A percentile compares a stretch with the other conserved stretches of the same genome.
These are phyloP conservation scores for Obelidium mucronatum DNA, from an alignment of 192 early-diverging fungal genomes.

Conservation along the genomic window DNA sequence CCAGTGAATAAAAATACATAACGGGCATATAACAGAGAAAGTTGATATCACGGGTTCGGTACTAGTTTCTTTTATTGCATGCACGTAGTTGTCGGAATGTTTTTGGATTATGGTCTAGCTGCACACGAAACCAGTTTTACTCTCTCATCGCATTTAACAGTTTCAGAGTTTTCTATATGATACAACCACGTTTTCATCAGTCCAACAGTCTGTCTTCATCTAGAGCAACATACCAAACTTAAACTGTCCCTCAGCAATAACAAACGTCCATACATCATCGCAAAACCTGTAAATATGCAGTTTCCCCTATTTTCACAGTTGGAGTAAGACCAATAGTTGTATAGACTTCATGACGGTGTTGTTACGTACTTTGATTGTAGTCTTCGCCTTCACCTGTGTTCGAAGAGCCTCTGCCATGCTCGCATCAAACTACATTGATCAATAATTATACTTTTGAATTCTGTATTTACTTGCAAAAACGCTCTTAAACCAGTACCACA, in stretches of 20 bases:
- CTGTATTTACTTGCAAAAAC: too few species aligned
- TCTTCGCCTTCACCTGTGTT: conserved; percentile 77
- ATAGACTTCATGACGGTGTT: conserved; percentile 90
- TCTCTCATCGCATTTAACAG: conserved; percentile 76
- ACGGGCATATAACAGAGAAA: too few species aligned
- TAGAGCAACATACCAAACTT: conserved; percentile 66
- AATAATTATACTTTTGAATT: too few species aligned
- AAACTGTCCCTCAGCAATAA: conserved; percentile 83
- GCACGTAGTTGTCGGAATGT: too few species aligned
- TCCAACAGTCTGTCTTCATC: conserved; percentile 77
- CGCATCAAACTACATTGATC: conserved; percentile 74
- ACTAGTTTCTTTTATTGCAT: too few species aligned
- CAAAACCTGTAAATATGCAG: conserved; percentile 92
- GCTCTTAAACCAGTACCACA: too few species aligned
- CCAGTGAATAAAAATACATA: too few species aligned
- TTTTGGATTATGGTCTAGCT: conserved; percentile 42
- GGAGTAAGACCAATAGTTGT: too few species aligned
- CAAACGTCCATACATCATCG: conserved; percentile 99
- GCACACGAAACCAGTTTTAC: conserved; percentile 97
- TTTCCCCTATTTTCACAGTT: conserved; percentile 62
- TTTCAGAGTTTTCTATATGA: conserved; percentile 65
- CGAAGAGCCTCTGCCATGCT: conserved; percentile 91
- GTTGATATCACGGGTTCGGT: too few species aligned
- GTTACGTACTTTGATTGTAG: conserved; percentile 89
- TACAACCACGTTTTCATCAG: neutral